A percentile compares a stretch with the other conserved stretches of the same genome.
Conservation (phyloP, 2,329 filamentous ascomycete genomes). For the Pseudogymnoascus sp. region DNA sequence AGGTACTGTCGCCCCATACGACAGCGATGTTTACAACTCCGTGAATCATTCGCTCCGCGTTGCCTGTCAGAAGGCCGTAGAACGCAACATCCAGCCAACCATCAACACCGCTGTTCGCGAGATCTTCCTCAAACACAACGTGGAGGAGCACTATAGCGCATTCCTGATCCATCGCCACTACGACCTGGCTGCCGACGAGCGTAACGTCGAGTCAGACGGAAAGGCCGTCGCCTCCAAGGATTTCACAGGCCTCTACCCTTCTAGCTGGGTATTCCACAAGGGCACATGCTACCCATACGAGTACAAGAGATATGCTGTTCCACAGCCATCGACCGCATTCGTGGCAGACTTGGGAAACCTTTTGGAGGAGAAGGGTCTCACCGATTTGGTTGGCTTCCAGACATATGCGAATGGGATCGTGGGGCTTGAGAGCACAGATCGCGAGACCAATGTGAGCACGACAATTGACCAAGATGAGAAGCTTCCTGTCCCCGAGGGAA, state of each 20-base stretch:
- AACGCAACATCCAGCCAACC: background rate
- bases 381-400: background rate
- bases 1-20: background rate
- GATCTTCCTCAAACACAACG: constrained; percentile 1
- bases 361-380: background rate
- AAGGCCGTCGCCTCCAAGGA: background rate
- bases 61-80: background rate
- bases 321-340: background rate
- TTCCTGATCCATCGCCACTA: background rate
- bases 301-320: background rate
- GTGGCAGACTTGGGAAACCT: background rate
- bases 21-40: background rate
- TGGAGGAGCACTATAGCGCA: background rate
- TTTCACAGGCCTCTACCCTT: background rate
- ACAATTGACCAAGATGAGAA: constrained; percentile 1
- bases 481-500: background rate
- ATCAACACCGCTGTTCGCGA: background rate
- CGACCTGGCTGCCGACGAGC: background rate
- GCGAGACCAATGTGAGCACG: background rate
- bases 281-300: background rate
- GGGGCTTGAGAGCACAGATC: background rate
- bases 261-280: background rate
- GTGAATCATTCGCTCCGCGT: background rate
- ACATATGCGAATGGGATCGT: background rate
- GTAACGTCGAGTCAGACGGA: background rate